phyloP scores from a whole-genome alignment of 768 basidiomycete species.

The Mrakia frigida region DNA sequence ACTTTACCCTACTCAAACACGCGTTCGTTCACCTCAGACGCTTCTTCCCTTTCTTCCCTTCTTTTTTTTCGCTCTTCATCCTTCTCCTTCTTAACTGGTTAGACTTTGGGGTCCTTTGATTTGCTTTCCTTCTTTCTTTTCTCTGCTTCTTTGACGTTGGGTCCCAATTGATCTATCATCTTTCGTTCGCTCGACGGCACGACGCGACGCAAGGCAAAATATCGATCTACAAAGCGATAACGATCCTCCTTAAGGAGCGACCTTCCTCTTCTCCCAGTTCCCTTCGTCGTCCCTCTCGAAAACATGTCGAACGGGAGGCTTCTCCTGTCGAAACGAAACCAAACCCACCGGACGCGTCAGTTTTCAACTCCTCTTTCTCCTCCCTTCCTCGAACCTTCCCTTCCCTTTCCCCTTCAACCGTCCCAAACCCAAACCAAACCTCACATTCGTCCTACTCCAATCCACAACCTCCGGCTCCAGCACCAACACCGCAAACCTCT shows the following conservation, averaged over 20 bases:
- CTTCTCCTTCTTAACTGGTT: too few species aligned
- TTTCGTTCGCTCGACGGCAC: too few species aligned
- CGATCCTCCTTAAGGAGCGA: not conserved
- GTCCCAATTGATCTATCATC: too few species aligned
- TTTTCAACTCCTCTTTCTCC: not conserved
- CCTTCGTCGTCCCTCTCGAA: not conserved
- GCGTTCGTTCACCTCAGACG: too few species aligned
- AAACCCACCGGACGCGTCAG: not conserved
- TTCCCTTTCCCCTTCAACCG: not conserved
- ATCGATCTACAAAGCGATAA: too few species aligned
- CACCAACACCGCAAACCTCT: slow-evolving; percentile 12
- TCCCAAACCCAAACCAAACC: not conserved
- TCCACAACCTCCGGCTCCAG: slow-evolving; percentile 9
- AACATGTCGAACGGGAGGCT: not conserved
- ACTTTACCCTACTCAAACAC: too few species aligned
- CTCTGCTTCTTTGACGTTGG: too few species aligned
- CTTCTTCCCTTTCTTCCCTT: too few species aligned
- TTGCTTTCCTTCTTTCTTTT: too few species aligned
- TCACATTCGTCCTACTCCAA: slow-evolving; percentile 11
- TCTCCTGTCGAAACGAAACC: not conserved
- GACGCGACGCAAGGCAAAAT: too few species aligned
- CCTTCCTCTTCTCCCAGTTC: not conserved
- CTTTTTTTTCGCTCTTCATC: too few species aligned
- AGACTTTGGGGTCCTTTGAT: too few species aligned
- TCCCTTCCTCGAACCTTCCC: not conserved